phyloP scores from a whole-genome alignment of 257 asterid genomes.

The Phtheirospermum japonicum region DNA sequence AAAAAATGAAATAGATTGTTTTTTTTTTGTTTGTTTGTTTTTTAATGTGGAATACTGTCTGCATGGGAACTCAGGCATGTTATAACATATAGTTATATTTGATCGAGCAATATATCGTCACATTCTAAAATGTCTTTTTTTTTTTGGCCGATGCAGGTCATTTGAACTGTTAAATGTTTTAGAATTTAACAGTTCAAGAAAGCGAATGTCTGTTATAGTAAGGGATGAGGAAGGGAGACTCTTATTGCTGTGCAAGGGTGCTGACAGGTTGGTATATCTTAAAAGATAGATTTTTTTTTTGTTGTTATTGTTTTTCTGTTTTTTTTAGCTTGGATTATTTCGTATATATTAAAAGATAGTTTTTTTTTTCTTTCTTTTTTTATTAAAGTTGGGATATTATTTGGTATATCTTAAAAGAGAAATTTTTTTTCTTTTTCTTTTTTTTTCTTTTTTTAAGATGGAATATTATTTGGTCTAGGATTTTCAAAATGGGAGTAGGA shows the following conservation, averaged over 20 bases:
- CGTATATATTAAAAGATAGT: too few relatives aligned
- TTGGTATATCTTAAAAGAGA: too few relatives aligned
- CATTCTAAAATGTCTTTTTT: constrained; percentile 11
- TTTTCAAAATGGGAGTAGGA: not conserved
- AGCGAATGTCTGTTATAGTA: constrained; percentile 70
- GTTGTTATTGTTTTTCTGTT: too few relatives aligned
- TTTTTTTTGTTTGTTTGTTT: too few relatives aligned
- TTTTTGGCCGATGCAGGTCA: constrained; percentile 41
- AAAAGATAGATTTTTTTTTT: too few relatives aligned
- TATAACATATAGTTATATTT: constrained; percentile 4
- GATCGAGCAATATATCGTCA: constrained; percentile 1
- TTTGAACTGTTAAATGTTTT: constrained; percentile 52
- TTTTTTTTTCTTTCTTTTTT: too few relatives aligned
- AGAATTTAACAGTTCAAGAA: constrained; percentile 68
- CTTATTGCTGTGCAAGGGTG: constrained; percentile 66
- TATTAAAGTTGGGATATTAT: too few relatives aligned
- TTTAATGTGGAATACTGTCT: too few relatives aligned
- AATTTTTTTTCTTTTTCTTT: too few relatives aligned
- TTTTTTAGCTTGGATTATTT: too few relatives aligned
- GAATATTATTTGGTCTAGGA: not conserved
- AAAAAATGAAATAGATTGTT: not conserved
- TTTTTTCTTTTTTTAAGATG: too few relatives aligned
- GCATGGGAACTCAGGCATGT: too few relatives aligned
- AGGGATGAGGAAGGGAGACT: constrained; percentile 61
- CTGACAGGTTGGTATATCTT: constrained; percentile 56